Evolutionary conservation across 2,329 filamentous ascomycete genomes (phyloP).

Genomic region (Colletotrichum salicis): DNA sequence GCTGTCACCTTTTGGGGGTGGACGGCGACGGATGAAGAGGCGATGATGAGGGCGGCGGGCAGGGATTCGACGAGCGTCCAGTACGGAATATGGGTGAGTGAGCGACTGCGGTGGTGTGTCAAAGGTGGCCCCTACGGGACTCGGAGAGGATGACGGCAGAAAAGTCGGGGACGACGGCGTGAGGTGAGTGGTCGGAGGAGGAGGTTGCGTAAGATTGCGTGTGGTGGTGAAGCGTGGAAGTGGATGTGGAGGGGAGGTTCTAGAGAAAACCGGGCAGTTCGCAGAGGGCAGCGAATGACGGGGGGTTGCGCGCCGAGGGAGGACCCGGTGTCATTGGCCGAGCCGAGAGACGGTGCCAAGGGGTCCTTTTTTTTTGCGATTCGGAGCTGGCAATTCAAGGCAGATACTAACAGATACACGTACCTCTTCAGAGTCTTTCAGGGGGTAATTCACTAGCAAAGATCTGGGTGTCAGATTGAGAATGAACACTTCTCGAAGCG

Average conservation of each 20-base stretch:
- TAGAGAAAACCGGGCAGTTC: slow-evolving; percentile 25
- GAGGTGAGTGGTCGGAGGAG: slow-evolving; percentile 13
- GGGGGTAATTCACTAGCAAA: too few relatives aligned
- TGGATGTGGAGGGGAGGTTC: slow-evolving; percentile 31
- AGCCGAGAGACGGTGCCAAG: slow-evolving; percentile 12
- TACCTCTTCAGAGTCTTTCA: neutral
- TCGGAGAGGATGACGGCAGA: slow-evolving; percentile 32
- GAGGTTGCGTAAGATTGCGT: neutral
- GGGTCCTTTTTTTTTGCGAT: neutral
- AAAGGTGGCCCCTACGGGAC: slow-evolving; percentile 33
- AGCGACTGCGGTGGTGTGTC: slow-evolving; percentile 9
- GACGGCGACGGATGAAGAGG: slow-evolving; percentile 9
- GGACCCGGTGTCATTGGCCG: slow-evolving; percentile 28
- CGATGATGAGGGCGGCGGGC: slow-evolving; percentile 15
- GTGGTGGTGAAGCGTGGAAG: slow-evolving; percentile 1
- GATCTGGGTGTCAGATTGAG: too few relatives aligned
- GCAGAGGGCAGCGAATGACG: slow-evolving; percentile 24
- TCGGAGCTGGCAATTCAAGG: neutral
- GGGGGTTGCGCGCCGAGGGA: slow-evolving; percentile 5
- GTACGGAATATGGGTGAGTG: neutral
- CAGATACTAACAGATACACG: neutral
- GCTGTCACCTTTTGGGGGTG: slow-evolving; percentile 34
- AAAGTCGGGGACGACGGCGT: neutral
- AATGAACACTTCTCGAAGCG: too few relatives aligned
- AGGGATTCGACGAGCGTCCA: slow-evolving; percentile 8